Evolutionary conservation across 2,329 filamentous ascomycete genomes (phyloP).

Genomic region (Neurospora crassa): DNA sequence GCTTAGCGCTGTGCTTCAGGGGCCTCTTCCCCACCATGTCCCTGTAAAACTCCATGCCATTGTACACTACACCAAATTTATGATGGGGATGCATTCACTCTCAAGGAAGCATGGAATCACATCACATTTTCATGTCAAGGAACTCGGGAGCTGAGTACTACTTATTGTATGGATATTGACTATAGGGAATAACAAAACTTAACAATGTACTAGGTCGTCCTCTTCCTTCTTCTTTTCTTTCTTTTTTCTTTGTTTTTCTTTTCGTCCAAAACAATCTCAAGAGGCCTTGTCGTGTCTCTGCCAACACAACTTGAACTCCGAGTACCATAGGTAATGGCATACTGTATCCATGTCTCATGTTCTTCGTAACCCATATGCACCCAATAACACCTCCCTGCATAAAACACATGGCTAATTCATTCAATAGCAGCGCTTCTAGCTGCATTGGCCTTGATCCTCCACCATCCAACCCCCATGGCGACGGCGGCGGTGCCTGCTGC

Average conservation of each 20-base stretch:
- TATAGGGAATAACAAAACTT: not conserved
- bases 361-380: not conserved
- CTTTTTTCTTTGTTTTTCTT: not conserved
- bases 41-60: not conserved
- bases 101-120: not conserved
- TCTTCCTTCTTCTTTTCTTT: not conserved
- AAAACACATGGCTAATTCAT: not conserved
- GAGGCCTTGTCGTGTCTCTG: not conserved
- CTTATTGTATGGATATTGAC: not conserved
- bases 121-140: not conserved
- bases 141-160: not conserved
- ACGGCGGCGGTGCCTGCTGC: conserved; percentile 8
- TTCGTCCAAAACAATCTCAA: not conserved
- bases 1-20: not conserved
- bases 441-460: conserved; percentile 4
- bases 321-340: not conserved
- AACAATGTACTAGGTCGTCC: not conserved
- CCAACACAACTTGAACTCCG: not conserved
- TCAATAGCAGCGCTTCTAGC: not conserved
- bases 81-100: not conserved
- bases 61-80: not conserved
- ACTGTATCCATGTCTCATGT: conserved; percentile 1
- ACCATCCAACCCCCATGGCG: conserved; percentile 10
- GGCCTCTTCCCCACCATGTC: not conserved
- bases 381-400: not conserved